Evolutionary conservation across 805 yeast species (phyloP).

Genomic region (Komagataella pastoris): DNA sequence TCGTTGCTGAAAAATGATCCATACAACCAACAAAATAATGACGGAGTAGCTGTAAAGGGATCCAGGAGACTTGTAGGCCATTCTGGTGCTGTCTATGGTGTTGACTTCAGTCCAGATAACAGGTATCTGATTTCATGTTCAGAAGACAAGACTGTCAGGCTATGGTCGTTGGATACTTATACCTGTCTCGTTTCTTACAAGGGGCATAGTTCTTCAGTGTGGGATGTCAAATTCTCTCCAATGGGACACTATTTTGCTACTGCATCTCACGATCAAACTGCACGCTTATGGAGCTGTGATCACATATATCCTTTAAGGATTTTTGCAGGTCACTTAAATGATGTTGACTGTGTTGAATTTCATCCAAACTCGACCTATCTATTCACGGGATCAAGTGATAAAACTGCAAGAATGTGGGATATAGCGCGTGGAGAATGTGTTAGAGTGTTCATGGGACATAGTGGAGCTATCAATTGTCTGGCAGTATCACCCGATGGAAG

Average conservation of each 20-base stretch:
- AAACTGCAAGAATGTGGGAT: conserved; percentile 98
- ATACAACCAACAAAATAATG: conserved; percentile 20
- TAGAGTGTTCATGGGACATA: conserved; percentile 84
- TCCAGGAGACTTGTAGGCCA: conserved; percentile 69
- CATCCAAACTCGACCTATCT: conserved; percentile 95
- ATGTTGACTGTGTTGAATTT: conserved; percentile 88
- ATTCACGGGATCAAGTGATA: conserved; percentile 91
- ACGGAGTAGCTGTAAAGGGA: conserved; percentile 15
- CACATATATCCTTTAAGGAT: conserved; percentile 93
- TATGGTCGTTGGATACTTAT: conserved; percentile 91
- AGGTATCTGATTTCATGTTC: conserved; percentile 69
- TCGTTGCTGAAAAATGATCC: conserved; percentile 45
- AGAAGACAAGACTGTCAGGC: conserved; percentile 82
- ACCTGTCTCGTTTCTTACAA: conserved; percentile 86
- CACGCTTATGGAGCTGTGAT: conserved; percentile 95
- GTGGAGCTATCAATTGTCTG: conserved; percentile 73
- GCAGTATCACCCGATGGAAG: conserved; percentile 96
- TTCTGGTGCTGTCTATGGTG: conserved; percentile 85
- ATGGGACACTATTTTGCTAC: conserved; percentile 97
- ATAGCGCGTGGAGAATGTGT: conserved; percentile 79
- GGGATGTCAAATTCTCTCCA: conserved; percentile 95
- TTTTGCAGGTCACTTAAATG: conserved; percentile 95
- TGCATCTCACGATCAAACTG: conserved; percentile 95
- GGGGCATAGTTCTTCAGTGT: conserved; percentile 92
- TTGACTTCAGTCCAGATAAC: conserved; percentile 85